Conservation (phyloP, 129 eudicot genomes). For the Solidago caesia region DNA sequence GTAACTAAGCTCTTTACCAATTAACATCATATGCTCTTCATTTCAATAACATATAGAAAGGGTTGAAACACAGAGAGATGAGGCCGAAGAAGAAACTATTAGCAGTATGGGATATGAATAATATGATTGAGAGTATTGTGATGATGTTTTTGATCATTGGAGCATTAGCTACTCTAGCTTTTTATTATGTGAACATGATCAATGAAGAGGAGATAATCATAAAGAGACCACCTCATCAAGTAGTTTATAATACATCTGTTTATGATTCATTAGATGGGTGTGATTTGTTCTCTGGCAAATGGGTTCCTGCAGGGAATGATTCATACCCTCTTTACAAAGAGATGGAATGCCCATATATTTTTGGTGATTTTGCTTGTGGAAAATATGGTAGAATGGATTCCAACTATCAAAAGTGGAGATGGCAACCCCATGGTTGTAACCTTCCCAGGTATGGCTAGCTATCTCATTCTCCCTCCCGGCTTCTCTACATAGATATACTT, state of each 20-base stretch:
- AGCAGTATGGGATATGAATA: conserved; percentile 17
- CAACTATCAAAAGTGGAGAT: conserved; percentile 47
- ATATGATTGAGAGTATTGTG: conserved; percentile 1
- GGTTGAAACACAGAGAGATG: neutral
- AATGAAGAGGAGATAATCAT: conserved; percentile 6
- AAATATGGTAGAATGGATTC: conserved; percentile 50
- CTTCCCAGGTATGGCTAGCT: conserved; percentile 36
- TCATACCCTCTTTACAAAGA: too few species aligned
- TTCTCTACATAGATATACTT: neutral
- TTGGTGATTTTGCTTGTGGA: conserved; percentile 36
- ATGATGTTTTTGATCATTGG: conserved; percentile 20
- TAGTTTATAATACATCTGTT: neutral
- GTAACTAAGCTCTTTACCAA: too few species aligned
- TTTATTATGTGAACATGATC: conserved; percentile 12
- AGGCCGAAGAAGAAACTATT: conserved; percentile 18
- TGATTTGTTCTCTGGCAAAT: neutral
- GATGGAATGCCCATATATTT: too few species aligned
- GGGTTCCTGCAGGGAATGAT: neutral
- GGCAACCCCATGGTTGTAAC: conserved; percentile 60
- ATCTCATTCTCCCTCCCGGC: neutral
- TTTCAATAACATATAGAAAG: too few species aligned
- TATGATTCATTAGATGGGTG: neutral
- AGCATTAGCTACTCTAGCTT: conserved; percentile 19
- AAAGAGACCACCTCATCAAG: neutral
- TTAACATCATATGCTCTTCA: too few species aligned